These are phyloP conservation scores for Dianthus caryophyllus DNA, from an alignment of 148 eudicot genomes.

Conservation along the genomic window DNA sequence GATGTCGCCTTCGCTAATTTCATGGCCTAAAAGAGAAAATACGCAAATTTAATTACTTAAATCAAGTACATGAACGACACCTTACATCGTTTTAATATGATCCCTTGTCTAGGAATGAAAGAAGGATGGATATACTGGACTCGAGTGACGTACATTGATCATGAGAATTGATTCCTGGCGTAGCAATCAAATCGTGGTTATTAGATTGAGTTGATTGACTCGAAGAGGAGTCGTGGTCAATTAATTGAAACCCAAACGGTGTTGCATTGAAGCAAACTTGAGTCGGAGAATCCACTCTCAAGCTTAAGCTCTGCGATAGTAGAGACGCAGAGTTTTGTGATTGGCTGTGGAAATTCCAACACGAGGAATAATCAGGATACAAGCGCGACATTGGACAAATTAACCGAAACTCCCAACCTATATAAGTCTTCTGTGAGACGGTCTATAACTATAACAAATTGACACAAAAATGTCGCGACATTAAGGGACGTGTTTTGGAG, in stretches of 20 bases:
- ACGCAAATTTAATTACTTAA: too few species aligned
- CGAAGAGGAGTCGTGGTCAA: conserved; percentile 44
- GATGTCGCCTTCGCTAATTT: conserved; percentile 38
- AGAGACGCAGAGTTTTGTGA: conserved; percentile 30
- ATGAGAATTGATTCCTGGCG: conserved; percentile 44
- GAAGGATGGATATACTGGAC: conserved; percentile 38
- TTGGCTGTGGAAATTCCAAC: conserved; percentile 40
- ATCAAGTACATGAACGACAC: too few species aligned
- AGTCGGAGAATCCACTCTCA: conserved; percentile 40
- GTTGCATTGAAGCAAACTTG: conserved; percentile 31
- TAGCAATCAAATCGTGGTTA: conserved; percentile 39
- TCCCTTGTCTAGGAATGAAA: too few species aligned
- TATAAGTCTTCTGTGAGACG: too few species aligned
- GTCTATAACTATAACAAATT: conserved; percentile 15
- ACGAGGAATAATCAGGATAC: conserved; percentile 30
- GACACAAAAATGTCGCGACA: too few species aligned
- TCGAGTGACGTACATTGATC: conserved; percentile 63
- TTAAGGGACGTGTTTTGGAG: too few species aligned
- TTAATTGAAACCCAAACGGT: conserved; percentile 33
- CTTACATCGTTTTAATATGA: too few species aligned
- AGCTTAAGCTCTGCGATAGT: conserved; percentile 38
- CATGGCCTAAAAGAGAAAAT: conserved; percentile 32
- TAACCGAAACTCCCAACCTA: too few species aligned
- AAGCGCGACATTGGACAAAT: conserved; percentile 37
- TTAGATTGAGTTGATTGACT: conserved; percentile 52